Conservation (phyloP, 2,329 filamentous ascomycete species). For the Aspergillus pseudoterreus region DNA sequence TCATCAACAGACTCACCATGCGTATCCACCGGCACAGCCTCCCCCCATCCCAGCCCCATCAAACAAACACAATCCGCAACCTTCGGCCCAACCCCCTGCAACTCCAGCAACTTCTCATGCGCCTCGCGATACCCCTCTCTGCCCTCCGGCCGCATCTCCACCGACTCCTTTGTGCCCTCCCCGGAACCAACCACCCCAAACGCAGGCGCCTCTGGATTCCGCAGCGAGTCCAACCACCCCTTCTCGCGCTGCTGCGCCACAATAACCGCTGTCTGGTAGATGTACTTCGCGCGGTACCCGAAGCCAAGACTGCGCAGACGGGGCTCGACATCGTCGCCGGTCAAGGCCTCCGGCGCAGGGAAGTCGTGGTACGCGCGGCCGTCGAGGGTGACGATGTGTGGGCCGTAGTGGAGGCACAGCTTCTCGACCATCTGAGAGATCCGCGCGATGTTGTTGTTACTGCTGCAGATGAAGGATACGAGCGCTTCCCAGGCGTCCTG, state of each 20-base stretch:
- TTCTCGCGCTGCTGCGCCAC: constrained; percentile 64
- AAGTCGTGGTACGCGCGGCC: constrained; percentile 81
- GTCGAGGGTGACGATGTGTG: constrained; percentile 67
- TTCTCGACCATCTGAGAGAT: constrained; percentile 98
- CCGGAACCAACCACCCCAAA: constrained; percentile 39
- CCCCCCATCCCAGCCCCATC: constrained; percentile 94
- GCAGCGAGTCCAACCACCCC: constrained; percentile 72
- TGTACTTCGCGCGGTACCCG: constrained; percentile 90
- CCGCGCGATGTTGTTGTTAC: constrained; percentile 94
- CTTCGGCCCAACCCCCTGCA: constrained; percentile 92
- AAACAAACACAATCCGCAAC: constrained; percentile 95
- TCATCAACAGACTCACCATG: constrained; percentile 53
- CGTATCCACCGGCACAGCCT: constrained; percentile 93
- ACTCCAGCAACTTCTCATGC: constrained; percentile 71
- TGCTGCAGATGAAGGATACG: constrained; percentile 94
- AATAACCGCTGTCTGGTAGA: constrained; percentile 77
- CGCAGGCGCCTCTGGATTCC: constrained; percentile 70
- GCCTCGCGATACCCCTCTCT: constrained; percentile 70
- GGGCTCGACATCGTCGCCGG: constrained; percentile 69
- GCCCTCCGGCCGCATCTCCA: constrained; percentile 49
- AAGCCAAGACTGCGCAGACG: constrained; percentile 82
- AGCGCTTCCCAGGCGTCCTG: constrained; percentile 97
- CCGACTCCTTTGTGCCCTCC: constrained; percentile 35
- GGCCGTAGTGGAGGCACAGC: constrained; percentile 80
- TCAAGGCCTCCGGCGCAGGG: constrained; percentile 70